Percentiles rank a stretch among this genome's conserved stretches.
These are phyloP conservation scores for Fusarium caatingaense DNA, from an alignment of 2,329 filamentous ascomycete species.

Conservation along the genomic window DNA sequence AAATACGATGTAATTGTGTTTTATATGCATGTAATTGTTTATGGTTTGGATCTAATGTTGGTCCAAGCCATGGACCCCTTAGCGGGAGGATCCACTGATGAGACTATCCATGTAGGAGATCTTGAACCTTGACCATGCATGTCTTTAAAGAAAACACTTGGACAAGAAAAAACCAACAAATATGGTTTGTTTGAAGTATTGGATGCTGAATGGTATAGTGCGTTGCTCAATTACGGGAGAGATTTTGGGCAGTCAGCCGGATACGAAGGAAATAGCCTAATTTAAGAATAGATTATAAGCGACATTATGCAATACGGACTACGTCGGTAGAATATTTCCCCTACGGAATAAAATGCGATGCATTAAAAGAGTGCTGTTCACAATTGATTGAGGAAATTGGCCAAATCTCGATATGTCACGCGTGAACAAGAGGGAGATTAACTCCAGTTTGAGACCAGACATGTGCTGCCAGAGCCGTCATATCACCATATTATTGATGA, in stretches of 20 bases:
- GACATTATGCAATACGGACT: neutral
- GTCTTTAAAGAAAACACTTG: no score
- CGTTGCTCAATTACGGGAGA: no score
- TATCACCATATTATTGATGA: no score
- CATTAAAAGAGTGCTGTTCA: no score
- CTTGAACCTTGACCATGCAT: neutral
- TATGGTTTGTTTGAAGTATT: no score
- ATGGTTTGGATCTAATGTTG: neutral
- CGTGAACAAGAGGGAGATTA: no score
- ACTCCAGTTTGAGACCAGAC: no score
- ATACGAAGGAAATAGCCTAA: neutral
- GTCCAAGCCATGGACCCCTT: neutral
- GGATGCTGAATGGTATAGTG: no score
- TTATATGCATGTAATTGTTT: neutral
- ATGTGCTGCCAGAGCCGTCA: no score
- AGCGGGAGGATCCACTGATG: neutral
- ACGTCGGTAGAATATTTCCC: neutral
- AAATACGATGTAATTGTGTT: neutral
- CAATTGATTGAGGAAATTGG: no score
- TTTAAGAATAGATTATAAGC: neutral
- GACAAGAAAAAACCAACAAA: no score
- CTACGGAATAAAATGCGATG: neutral
- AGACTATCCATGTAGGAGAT: neutral
- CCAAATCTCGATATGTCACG: no score
- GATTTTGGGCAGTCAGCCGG: neutral